A percentile compares a stretch with the other conserved stretches of the same genome.
Evolutionary conservation across 306 rosid genomes (phyloP).

Genomic region (Astragalus membranaceus): DNA sequence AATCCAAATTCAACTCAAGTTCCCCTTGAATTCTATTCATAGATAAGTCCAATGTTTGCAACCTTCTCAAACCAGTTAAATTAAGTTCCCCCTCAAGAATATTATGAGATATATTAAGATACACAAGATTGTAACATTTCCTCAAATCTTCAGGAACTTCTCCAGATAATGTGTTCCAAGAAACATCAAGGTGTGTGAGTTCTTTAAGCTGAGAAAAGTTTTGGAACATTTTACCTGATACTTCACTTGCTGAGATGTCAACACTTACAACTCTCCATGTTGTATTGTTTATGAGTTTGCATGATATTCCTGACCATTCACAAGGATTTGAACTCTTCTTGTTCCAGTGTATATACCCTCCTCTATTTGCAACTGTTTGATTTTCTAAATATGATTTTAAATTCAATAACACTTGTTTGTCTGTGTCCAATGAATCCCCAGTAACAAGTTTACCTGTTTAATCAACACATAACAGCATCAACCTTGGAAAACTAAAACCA

Average conservation of each 20-base stretch:
- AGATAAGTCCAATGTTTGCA: conserved; percentile 59
- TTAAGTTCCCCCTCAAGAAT: conserved; percentile 42
- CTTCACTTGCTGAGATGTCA: conserved; percentile 30
- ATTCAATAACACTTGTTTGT: conserved; percentile 44
- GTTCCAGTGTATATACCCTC: conserved; percentile 59
- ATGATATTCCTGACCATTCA: conserved; percentile 54
- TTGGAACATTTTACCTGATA: conserved; percentile 45
- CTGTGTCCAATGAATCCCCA: conserved; percentile 44
- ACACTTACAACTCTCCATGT: conserved; percentile 41
- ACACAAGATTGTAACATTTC: conserved; percentile 42
- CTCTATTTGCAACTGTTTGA: conserved; percentile 42
- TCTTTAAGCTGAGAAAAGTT: conserved; percentile 60
- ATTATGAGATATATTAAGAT: conserved; percentile 71
- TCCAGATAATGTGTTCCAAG: conserved; percentile 56
- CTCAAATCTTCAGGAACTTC: conserved; percentile 49
- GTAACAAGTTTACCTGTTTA: conserved; percentile 38
- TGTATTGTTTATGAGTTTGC: conserved; percentile 22
- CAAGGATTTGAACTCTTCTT: conserved; percentile 39
- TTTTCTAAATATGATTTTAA: conserved; percentile 45
- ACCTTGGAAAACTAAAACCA: conserved; percentile 15
- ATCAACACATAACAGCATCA: neutral
- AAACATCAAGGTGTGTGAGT: conserved; percentile 63
- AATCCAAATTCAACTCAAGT: conserved; percentile 35
- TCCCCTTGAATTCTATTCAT: conserved; percentile 52
- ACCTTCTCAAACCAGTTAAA: conserved; percentile 44